phyloP scores from a whole-genome alignment of 345 rosid species.

The Streptanthus diversifolius region DNA sequence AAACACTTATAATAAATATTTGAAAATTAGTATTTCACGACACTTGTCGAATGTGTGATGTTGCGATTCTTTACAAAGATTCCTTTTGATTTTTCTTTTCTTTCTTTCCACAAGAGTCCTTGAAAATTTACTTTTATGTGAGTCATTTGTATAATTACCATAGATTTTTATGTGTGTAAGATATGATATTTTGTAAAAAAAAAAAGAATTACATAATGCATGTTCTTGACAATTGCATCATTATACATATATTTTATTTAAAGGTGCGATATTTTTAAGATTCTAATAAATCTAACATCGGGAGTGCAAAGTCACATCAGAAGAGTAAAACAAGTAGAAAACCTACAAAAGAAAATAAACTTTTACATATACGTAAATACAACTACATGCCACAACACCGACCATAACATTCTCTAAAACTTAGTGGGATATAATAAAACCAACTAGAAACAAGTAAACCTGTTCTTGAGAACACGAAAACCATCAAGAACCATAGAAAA shows the following conservation, averaged over 20 bases:
- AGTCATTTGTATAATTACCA: not conserved
- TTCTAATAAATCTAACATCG: not conserved
- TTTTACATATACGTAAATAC: not conserved
- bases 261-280: not conserved
- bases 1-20: not conserved
- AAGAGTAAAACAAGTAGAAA: not conserved
- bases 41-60: conserved; percentile 5
- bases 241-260: not conserved
- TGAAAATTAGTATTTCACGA: not conserved
- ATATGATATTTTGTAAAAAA: not conserved
- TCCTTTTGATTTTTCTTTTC: not conserved
- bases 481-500: not conserved
- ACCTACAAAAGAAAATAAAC: not conserved
- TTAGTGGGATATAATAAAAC: not conserved
- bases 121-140: not conserved
- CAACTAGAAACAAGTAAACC: not conserved
- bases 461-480: not conserved
- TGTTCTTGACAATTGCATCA: not conserved
- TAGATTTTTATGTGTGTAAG: not conserved
- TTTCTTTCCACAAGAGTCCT: not conserved
- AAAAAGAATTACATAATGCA: not conserved
- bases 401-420: not conserved
- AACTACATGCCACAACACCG: not conserved
- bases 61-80: not conserved
- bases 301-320: not conserved